phyloP scores from a whole-genome alignment of 768 basidiomycete genomes.

The Xerocomus potaroensis region DNA sequence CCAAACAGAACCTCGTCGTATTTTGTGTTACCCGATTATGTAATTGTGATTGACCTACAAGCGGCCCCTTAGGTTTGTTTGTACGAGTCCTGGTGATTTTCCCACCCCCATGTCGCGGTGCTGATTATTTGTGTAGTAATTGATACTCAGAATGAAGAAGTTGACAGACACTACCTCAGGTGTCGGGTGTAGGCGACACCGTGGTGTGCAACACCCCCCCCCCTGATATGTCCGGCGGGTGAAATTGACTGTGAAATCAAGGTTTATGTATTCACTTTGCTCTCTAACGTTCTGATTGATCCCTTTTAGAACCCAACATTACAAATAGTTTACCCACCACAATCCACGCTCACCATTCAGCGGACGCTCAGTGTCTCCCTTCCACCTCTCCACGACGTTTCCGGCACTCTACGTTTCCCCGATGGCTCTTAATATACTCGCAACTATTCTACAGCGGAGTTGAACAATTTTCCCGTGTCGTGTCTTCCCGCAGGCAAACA shows the following conservation, averaged over 20 bases:
- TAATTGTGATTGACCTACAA: too few species aligned
- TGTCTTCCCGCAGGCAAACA: conserved; percentile 65
- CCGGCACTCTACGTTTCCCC: conserved; percentile 34
- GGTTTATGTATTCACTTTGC: conserved; percentile 43
- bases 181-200: conserved; percentile 50
- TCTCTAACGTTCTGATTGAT: background rate
- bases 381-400: conserved; percentile 49
- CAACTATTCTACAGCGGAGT: conserved; percentile 77
- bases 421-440: conserved; percentile 56
- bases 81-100: too few species aligned
- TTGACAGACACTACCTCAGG: too few species aligned
- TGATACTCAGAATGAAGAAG: too few species aligned
- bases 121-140: too few species aligned
- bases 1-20: too few species aligned
- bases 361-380: conserved; percentile 66
- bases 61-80: too few species aligned
- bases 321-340: conserved; percentile 66
- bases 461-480: conserved; percentile 85
- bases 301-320: conserved; percentile 73
- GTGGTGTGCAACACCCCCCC: conserved; percentile 66
- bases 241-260: conserved; percentile 83
- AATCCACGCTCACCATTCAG: conserved; percentile 74
- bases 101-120: too few species aligned
- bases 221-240: conserved; percentile 71
- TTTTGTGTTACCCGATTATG: too few species aligned